A percentile compares a stretch with the other conserved stretches of the same genome.
Conservation (phyloP, 2,329 filamentous ascomycete genomes). For the Botrytis medusae region DNA sequence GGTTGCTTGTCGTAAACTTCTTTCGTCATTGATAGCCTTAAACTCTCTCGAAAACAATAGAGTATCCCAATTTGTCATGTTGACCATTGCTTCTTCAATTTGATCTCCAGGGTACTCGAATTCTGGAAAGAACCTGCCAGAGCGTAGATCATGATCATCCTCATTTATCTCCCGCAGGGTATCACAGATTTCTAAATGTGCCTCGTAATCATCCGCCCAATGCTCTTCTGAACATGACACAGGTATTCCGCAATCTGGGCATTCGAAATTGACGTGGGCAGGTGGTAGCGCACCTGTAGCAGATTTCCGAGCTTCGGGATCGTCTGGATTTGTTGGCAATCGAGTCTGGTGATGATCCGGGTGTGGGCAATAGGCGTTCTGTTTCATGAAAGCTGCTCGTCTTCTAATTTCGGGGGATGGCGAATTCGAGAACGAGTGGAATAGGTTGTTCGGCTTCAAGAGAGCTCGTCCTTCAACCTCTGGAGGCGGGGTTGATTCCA, state of each 20-base stretch:
- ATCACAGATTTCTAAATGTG: conserved; percentile 89
- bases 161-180: conserved; percentile 91
- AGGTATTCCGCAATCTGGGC: conserved; percentile 91
- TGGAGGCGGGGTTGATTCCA: conserved; percentile 29
- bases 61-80: conserved; percentile 99
- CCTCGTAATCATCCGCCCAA: conserved; percentile 94
- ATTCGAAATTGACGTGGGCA: conserved; percentile 87
- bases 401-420: conserved; percentile 85
- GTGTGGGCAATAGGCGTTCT: conserved; percentile 92
- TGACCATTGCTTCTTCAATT: conserved; percentile 88
- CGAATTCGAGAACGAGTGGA: conserved; percentile 87
- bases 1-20: conserved; percentile 89
- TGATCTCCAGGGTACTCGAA: conserved; percentile 88
- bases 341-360: conserved; percentile 79
- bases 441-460: conserved; percentile 70
- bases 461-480: conserved; percentile 34
- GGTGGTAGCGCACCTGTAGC: conserved; percentile 61
- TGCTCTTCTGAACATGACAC: conserved; percentile 93
- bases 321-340: conserved; percentile 61
- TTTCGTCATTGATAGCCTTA: conserved; percentile 84
- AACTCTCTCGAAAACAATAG: conserved; percentile 92
- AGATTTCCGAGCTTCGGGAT: conserved; percentile 60
- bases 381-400: conserved; percentile 85
- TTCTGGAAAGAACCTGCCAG: conserved; percentile 88
- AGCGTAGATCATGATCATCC: conserved; percentile 92